Evolutionary conservation across 2,329 filamentous ascomycete species (phyloP).

Genomic region (Tothia fuscella): DNA sequence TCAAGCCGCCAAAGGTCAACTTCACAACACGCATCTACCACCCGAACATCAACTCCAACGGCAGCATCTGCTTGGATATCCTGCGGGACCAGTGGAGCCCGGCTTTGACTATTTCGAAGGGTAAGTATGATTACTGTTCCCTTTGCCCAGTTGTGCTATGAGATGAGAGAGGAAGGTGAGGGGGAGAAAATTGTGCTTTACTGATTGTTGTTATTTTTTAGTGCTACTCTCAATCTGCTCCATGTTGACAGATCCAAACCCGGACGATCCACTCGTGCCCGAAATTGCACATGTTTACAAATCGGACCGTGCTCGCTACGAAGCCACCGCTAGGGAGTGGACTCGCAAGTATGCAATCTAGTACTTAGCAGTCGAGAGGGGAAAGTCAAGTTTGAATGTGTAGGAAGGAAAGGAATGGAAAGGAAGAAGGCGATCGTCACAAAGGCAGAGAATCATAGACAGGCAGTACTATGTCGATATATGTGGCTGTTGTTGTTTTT

Average conservation of each 20-base stretch:
- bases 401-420: neutral
- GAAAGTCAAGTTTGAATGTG: neutral
- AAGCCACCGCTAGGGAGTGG: slow-evolving; percentile 95
- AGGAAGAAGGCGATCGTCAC: neutral
- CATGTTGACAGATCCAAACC: slow-evolving; percentile 99
- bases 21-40: slow-evolving; percentile 99
- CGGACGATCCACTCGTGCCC: slow-evolving; percentile 93
- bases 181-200: neutral
- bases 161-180: neutral
- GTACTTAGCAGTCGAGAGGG: slow-evolving; percentile 11
- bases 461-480: no score
- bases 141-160: neutral
- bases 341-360: slow-evolving; percentile 98
- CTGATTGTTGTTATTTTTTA: no score
- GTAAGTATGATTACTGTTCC: slow-evolving; percentile 33
- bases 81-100: slow-evolving; percentile 98
- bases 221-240: slow-evolving; percentile 98
- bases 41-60: slow-evolving; percentile 99
- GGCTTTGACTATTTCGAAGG: slow-evolving; percentile 96
- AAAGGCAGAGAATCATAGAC: no score
- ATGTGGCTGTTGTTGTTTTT: no score
- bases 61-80: slow-evolving; percentile 97
- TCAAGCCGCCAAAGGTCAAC: slow-evolving; percentile 99
- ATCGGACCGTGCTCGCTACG: slow-evolving; percentile 90
- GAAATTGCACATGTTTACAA: slow-evolving; percentile 99